Evolutionary conservation across 179 eudicot genomes (phyloP), one percentile per base, ranked within the genome.

Genomic region (Silene noctiflora): DNA sequence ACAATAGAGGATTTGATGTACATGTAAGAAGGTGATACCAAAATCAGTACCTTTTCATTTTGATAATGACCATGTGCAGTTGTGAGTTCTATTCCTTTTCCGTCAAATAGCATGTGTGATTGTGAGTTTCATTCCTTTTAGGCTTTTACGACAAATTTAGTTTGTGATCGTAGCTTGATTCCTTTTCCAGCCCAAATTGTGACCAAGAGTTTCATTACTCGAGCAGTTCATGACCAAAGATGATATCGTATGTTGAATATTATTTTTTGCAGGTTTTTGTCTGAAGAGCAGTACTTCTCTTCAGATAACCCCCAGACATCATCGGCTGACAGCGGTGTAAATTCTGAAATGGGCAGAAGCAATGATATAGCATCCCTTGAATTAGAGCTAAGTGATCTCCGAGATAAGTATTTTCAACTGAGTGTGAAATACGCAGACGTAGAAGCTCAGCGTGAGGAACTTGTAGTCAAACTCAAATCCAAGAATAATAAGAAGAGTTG

Each of bases 341-440:
- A 69, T 51, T 46, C 66, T 19, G 39, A 83, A 77, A 82, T 77
- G 67, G 81, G 69, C 33, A 91, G 81, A 61, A 78, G 81, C 61
- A 81, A 81, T 73, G 75, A 53, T 39, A 53, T 81, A 67, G 85
- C 88, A 60, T 81, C 83, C 33, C 85, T 93, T 46, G 92, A 93
- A 83, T 60, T 80, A 67, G 99, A 95, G 78, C 75, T 95, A 44
- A 82, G 84, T 84, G 99, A 95, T 65, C 85, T 93, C 35, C 94
- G 88, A 39, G 97, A 95, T 58, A 86, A 88, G 35, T 93, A 93
- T 82, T 87, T 88, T 51, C 83, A 93, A 64, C 88, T 95, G 93
- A 95, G 99, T 70, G 88, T 95, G 73, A 87, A 87, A 73, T 91
- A 92, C 74, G 99, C 99, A 61, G 99, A 95, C 83, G 99, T 91